phyloP scores from a whole-genome alignment of 208 protist species.

The Wallacemonas rigidus region DNA sequence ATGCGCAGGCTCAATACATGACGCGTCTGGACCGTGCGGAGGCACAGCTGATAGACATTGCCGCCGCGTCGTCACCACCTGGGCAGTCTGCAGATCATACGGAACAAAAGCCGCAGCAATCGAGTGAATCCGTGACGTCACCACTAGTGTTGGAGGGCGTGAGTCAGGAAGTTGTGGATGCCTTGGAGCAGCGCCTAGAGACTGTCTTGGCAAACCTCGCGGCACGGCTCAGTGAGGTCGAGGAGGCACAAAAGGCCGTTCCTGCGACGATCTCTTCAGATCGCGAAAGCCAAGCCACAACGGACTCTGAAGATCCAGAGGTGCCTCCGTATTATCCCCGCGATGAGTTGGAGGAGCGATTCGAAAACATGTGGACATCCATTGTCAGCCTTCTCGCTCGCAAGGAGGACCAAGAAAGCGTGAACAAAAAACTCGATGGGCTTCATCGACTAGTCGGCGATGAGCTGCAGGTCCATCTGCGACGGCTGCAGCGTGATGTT shows the following conservation, averaged over 20 bases:
- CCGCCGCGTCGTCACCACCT: neutral
- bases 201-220: constrained; percentile 1
- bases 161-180: constrained; percentile 2
- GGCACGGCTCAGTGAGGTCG: neutral
- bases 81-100: neutral
- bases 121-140: too few species aligned
- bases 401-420: constrained; percentile 62
- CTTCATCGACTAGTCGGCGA: constrained; percentile 45
- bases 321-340: constrained; percentile 33
- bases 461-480: constrained; percentile 40
- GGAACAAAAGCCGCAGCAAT: neutral
- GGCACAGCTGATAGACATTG: constrained; percentile 1
- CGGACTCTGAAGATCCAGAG: neutral
- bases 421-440: constrained; percentile 64
- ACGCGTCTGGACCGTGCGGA: neutral
- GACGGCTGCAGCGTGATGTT: constrained; percentile 36
- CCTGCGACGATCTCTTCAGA: neutral
- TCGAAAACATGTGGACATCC: constrained; percentile 76
- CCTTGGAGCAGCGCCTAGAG: constrained; percentile 7
- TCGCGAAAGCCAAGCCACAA: neutral
- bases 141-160: neutral
- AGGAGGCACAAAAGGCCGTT: neutral
- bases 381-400: constrained; percentile 59
- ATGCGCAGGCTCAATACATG: neutral
- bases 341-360: constrained; percentile 60